Conservation (phyloP, 2,329 filamentous ascomycete species). For the Hypoxylon sp. region DNA sequence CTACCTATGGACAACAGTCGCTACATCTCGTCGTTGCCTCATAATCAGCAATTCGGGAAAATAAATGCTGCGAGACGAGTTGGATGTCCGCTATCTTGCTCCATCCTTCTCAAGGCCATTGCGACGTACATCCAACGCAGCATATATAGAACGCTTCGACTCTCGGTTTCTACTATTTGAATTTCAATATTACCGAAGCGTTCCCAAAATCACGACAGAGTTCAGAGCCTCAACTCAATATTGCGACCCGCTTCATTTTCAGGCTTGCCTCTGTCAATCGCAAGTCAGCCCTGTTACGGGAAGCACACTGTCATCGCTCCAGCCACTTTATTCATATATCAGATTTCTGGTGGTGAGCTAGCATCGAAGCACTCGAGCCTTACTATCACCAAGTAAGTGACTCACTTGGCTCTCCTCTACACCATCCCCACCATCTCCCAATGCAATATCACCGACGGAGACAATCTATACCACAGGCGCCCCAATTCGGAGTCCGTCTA, state of each 20-base stretch:
- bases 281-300: neutral
- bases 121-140: constrained; percentile 2
- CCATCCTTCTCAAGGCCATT: neutral
- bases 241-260: constrained; percentile 6
- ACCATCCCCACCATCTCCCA: neutral
- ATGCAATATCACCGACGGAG: neutral
- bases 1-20: neutral
- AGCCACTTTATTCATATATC: neutral
- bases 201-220: constrained; percentile 24
- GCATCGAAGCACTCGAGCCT: neutral
- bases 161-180: neutral
- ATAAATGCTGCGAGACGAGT: neutral
- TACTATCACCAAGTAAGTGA: neutral
- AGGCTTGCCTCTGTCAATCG: neutral
- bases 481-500: constrained; percentile 38
- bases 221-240: constrained; percentile 37
- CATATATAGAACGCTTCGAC: neutral
- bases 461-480: constrained; percentile 5
- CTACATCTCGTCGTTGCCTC: neutral
- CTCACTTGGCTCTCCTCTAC: neutral
- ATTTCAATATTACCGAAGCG: neutral
- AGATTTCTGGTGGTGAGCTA: neutral
- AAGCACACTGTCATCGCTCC: neutral
- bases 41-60: neutral
- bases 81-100: neutral